A percentile compares a stretch with the other conserved stretches of the same genome.
Conservation (phyloP, 2,329 filamentous ascomycete species). For the Bertia moriformis region DNA sequence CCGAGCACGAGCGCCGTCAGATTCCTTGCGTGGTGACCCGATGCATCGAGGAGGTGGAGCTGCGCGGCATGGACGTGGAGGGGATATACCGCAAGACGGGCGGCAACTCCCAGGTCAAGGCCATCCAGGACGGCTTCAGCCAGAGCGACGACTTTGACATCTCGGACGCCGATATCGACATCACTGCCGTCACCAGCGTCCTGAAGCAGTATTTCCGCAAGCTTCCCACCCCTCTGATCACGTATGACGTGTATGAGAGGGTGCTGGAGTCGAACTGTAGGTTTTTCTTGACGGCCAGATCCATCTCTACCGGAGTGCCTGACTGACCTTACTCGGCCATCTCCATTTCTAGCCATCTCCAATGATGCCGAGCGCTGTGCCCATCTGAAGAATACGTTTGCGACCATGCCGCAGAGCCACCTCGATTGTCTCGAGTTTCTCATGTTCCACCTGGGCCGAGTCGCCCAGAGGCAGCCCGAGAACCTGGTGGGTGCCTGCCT, state of each 20-base stretch:
- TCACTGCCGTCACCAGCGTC: conserved; percentile 87
- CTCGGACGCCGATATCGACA: conserved; percentile 83
- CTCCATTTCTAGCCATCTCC: conserved; percentile 37
- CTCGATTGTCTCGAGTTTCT: conserved; percentile 84
- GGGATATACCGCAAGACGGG: conserved; percentile 97
- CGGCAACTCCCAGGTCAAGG: conserved; percentile 77
- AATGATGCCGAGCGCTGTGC: conserved; percentile 54
- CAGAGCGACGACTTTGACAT: conserved; percentile 77
- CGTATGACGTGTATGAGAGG: conserved; percentile 80
- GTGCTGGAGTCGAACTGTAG: conserved; percentile 68
- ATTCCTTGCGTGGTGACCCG: conserved; percentile 83
- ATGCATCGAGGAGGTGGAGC: conserved; percentile 92
- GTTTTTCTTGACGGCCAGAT: too few relatives aligned
- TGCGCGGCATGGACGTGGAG: conserved; percentile 91
- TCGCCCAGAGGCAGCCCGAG: conserved; percentile 67
- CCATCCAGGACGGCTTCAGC: conserved; percentile 84
- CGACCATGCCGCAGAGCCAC: conserved; percentile 68
- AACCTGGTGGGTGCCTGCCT: conserved; percentile 55
- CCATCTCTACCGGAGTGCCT: neutral
- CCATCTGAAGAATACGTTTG: conserved; percentile 60
- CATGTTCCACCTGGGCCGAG: conserved; percentile 80
- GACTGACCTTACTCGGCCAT: conserved; percentile 4
- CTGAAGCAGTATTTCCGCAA: conserved; percentile 97
- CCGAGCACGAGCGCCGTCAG: conserved; percentile 75
- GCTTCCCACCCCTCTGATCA: conserved; percentile 75